Evolutionary conservation across 805 yeast genomes (phyloP).

Genomic region (Wickerhamiella brachini): DNA sequence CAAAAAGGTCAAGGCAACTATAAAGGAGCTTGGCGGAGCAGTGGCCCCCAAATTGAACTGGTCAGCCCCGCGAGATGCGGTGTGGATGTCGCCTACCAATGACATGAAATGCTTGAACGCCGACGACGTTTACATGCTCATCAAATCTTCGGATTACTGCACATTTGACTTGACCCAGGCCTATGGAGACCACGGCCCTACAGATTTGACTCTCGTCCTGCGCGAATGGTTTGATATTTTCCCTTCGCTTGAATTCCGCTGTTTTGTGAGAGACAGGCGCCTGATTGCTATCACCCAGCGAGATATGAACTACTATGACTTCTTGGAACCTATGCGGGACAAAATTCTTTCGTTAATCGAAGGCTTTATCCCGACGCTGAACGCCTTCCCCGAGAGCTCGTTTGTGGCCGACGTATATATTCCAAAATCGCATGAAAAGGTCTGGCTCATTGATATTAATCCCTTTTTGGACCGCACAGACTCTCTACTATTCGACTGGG

Average conservation of each 20-base stretch:
- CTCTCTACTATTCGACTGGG: constrained; percentile 69
- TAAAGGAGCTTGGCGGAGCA: constrained; percentile 37
- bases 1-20: constrained; percentile 30
- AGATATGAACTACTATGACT: constrained; percentile 72
- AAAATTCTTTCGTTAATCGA: constrained; percentile 36
- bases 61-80: constrained; percentile 93
- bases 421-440: constrained; percentile 55
- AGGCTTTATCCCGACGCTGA: constrained; percentile 33
- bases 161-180: constrained; percentile 72
- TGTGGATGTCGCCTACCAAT: constrained; percentile 77
- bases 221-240: constrained; percentile 73
- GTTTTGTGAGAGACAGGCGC: constrained; percentile 53
- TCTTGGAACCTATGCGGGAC: constrained; percentile 36
- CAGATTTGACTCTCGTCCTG: constrained; percentile 36
- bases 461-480: constrained; percentile 75
- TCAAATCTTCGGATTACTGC: constrained; percentile 80
- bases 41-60: constrained; percentile 88
- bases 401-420: constrained; percentile 74
- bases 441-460: constrained; percentile 70
- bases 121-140: constrained; percentile 62
- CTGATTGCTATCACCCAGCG: constrained; percentile 73
- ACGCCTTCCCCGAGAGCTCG: constrained; percentile 38
- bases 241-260: constrained; percentile 85
- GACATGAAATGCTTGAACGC: constrained; percentile 56
- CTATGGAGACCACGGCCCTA: constrained; percentile 33